Conservation (phyloP, 1,139 yeast species). For the Diutina sp. region DNA sequence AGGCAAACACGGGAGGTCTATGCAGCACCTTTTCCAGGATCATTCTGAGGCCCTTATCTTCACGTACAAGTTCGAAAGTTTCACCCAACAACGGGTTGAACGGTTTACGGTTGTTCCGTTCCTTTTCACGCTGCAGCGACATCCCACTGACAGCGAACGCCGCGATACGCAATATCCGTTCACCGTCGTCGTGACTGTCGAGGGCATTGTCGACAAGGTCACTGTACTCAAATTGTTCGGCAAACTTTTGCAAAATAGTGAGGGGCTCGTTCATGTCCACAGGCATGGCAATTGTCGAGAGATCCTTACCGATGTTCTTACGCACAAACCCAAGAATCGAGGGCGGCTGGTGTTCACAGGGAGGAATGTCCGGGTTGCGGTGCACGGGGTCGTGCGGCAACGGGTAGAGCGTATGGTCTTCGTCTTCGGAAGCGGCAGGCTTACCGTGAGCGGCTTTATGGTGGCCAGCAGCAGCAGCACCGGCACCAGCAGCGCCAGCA, state of each 20-base stretch:
- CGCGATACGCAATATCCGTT: constrained; percentile 58
- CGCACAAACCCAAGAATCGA: constrained; percentile 68
- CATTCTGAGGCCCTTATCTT: constrained; percentile 57
- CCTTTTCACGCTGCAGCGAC: constrained; percentile 59
- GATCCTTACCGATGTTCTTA: constrained; percentile 86
- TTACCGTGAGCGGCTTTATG: neutral
- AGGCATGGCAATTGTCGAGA: constrained; percentile 84
- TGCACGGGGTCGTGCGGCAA: constrained; percentile 38
- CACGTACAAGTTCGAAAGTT: constrained; percentile 73
- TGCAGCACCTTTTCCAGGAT: constrained; percentile 73
- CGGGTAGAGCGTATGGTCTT: constrained; percentile 44
- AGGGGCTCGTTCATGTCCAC: constrained; percentile 89
- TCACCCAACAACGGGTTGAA: constrained; percentile 88
- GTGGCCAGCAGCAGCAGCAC: neutral
- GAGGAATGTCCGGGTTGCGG: constrained; percentile 51
- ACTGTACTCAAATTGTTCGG: constrained; percentile 73
- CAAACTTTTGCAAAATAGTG: constrained; percentile 62
- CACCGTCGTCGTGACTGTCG: constrained; percentile 30
- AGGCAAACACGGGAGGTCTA: constrained; percentile 73
- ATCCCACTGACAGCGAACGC: constrained; percentile 71
- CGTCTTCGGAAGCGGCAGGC: constrained; percentile 4
- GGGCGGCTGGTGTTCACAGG: constrained; percentile 61
- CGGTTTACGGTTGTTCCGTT: constrained; percentile 73
- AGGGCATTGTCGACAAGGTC: constrained; percentile 53
- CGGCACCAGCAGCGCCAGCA: neutral